Base-by-base conservation (phyloP, 129 eudicot species). In the Lonicera japonica region DNA sequence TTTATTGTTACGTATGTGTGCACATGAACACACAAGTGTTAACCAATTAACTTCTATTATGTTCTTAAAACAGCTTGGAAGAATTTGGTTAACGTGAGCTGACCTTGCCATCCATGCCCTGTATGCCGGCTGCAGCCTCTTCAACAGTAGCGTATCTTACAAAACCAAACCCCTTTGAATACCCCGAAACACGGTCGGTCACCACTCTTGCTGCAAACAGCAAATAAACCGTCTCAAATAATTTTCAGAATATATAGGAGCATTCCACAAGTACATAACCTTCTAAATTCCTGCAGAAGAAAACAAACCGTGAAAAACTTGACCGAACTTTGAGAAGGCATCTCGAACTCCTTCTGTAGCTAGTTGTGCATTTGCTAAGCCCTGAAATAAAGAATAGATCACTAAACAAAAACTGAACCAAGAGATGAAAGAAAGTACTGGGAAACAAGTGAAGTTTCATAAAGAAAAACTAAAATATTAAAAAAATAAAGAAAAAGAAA, bases 51-150 rank as follows among this genome's bases (percentile, higher is more conserved):
- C 43, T 38, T 4, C 43, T 38, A n/a, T n/a, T 10, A 38, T 38
- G 43, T 38, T 38, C 43, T 38, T n/a, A 38, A 38, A 38, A 38
- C 43, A 38, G 43, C 43, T 4, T 38, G 43, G 43, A 38, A 38
- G 43, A 4, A 10, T 38, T 38, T 38, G 10, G 43, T 38, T 38
- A 4, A 38, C 43, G 43, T 38, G 43, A 46, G 7, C 77, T 73
- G 46, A 91, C 98, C 96, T 84, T 79, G 40, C 95, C 98, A 70
- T 91, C 94, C 98, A 87, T 87, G 73, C 96, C 98, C 67, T 73
- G 63, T 56, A 82, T 84, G 51, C 98, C 98, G 11, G 83, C 80
- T 54, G 67, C 89, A 67, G 97, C 97, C 21, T 78, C 94, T 64
- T 87, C 94, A 40, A 80, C 22, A 8, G 84, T 77, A n/a, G 76